phyloP scores from a whole-genome alignment of 225 moss, liverwort and hornwort genomes.

The Thuidium tamariscinum region DNA sequence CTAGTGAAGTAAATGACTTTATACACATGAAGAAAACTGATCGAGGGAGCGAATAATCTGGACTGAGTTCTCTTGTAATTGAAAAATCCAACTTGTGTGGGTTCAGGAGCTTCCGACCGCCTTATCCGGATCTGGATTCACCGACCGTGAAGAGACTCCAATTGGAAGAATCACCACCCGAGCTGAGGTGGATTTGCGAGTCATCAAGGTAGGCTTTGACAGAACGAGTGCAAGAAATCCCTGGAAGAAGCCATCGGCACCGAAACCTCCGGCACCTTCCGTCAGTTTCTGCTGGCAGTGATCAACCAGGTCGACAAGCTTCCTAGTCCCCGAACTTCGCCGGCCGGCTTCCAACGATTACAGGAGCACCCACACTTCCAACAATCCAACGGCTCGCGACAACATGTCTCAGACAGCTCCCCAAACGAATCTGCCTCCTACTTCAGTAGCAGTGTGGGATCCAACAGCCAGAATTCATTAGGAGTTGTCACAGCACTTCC shows the following conservation, averaged over 20 bases:
- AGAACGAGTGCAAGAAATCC: slow-evolving; percentile 13
- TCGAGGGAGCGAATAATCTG: background rate
- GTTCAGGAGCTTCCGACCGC: slow-evolving; percentile 13
- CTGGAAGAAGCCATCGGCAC: slow-evolving; percentile 4
- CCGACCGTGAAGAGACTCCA: slow-evolving; percentile 9
- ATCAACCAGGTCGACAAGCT: background rate
- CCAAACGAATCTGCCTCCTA: slow-evolving; percentile 4
- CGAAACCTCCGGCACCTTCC: background rate
- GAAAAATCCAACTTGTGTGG: background rate
- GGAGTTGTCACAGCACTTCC: too few species aligned
- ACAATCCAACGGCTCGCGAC: background rate
- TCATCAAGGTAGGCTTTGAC: slow-evolving; percentile 25
- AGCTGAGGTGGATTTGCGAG: slow-evolving; percentile 26
- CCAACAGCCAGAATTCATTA: slow-evolving; percentile 22
- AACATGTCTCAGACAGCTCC: background rate
- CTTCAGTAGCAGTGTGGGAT: slow-evolving; percentile 18
- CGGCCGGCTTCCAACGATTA: slow-evolving; percentile 8
- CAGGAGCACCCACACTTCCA: slow-evolving; percentile 7
- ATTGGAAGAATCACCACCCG: slow-evolving; percentile 15
- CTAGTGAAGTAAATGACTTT: background rate
- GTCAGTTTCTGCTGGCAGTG: slow-evolving; percentile 10
- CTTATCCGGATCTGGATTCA: background rate
- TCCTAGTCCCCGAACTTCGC: background rate
- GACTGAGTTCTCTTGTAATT: background rate
- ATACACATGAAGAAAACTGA: background rate